Base-by-base conservation (phyloP, 1,139 yeast genomes). In the Yamadazyma dendronema region DNA sequence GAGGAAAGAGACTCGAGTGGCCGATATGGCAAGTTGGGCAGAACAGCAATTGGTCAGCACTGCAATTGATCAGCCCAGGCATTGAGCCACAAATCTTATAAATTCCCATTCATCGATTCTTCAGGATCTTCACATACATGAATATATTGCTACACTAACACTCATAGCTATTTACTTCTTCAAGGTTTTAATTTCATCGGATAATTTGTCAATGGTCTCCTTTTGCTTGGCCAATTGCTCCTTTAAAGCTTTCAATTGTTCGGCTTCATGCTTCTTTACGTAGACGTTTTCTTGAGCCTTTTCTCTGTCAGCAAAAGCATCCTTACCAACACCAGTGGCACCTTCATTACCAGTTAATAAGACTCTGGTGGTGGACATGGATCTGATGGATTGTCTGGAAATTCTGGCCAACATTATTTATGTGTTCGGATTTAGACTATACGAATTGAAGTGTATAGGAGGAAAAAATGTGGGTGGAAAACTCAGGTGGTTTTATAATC, bases 251-350 rank as follows among this genome's bases (percentile, higher is more conserved):
- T 62, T 65, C 59, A 71, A 71, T 62, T 70, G 75, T 54, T 70
- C 76, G 38, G 67, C 65, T 59, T 71, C 76, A 48, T 69, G 75
- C 55, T 69, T 65, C 53, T 58, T 71, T 46, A 71, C 56, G 59
- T 69, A 71, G 35, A 61, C 63, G 43, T 55, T 59, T 55, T 71
- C 77, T 50, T 67, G 65, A 38, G 75, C 76, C 44, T 54, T 66
- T 59, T 71, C 76, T 53, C 64, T 68, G 42, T 70, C 74, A 45
- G 58, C 49, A 54, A 70, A 69, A 23, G 68, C 52, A 47, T 64
- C 62, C 39, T 54, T 54, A 34, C 53, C 55, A 33, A 52, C 51
- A 43, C 48, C 42, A 33, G 64, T n/a, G n/a, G n/a, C 53, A 36
- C 63, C 67, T 35, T 31, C 35, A 12, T 32, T 36, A 19, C 30